Evolutionary conservation across 2,329 filamentous ascomycete species (phyloP).

Genomic region (Lasiodiplodia theobromae): DNA sequence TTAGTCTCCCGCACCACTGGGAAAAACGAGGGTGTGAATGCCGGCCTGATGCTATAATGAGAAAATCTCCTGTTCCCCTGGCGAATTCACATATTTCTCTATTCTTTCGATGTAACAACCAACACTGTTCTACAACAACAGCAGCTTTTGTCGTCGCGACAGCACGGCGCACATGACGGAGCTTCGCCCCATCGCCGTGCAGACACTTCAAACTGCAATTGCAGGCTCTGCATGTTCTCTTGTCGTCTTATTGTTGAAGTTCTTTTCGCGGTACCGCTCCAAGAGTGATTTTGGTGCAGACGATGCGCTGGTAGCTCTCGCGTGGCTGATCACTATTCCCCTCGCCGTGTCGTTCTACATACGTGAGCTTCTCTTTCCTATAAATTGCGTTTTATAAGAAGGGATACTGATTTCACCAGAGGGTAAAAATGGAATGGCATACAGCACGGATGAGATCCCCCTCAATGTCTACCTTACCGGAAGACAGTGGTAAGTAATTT

Average conservation of each 20-base stretch:
- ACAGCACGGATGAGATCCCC: conserved; percentile 32
- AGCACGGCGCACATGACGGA: conserved; percentile 10
- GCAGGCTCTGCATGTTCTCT: conserved; percentile 3
- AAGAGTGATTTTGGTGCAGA: conserved; percentile 13
- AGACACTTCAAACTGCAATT: background rate
- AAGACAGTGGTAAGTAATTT: conserved; percentile 6
- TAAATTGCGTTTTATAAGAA: background rate
- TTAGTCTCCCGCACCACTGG: conserved; percentile 5
- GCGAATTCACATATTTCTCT: background rate
- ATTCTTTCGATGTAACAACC: background rate
- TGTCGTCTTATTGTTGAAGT: background rate
- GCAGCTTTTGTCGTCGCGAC: conserved; percentile 1
- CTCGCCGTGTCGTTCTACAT: conserved; percentile 21
- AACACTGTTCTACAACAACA: background rate
- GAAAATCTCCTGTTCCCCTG: background rate
- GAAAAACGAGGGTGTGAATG: background rate
- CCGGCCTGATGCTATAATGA: conserved; percentile 4
- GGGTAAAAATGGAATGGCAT: conserved; percentile 42
- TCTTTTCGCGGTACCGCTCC: conserved; percentile 6
- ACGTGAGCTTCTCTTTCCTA: background rate
- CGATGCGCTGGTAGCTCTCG: conserved; percentile 13
- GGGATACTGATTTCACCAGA: conserved; percentile 28
- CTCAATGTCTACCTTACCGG: background rate
- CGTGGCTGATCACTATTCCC: conserved; percentile 15
- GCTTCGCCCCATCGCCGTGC: conserved; percentile 17